phyloP scores from a whole-genome alignment of 371 early-diverging fungal species.

The Rhizopus stolonifer region DNA sequence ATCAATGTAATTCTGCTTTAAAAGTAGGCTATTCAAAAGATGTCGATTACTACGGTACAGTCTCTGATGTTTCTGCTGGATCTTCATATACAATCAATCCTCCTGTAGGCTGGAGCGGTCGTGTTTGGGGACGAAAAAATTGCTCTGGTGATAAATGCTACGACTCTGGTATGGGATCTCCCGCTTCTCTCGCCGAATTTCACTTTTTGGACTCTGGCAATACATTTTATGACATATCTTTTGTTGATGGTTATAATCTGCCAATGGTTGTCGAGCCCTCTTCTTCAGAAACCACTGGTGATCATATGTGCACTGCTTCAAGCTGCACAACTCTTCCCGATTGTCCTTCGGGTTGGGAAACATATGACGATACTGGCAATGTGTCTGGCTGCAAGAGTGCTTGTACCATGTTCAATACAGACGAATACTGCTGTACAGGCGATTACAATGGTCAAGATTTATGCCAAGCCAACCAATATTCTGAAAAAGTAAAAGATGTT shows the following conservation, averaged over 20 bases:
- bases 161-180: constrained; percentile 23
- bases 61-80: constrained; percentile 18
- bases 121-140: constrained; percentile 35
- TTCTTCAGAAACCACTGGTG: constrained; percentile 17
- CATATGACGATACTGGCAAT: constrained; percentile 23
- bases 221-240: constrained; percentile 40
- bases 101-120: constrained; percentile 35
- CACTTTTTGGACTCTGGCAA: constrained; percentile 24
- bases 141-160: constrained; percentile 20
- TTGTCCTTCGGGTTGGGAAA: constrained; percentile 32
- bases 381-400: constrained; percentile 35
- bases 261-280: constrained; percentile 34
- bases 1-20: constrained; percentile 10
- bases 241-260: constrained; percentile 45
- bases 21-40: constrained; percentile 17
- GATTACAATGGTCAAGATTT: constrained; percentile 22
- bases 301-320: constrained; percentile 25
- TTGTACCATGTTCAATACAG: constrained; percentile 34
- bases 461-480: constrained; percentile 30
- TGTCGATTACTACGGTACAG: constrained; percentile 17
- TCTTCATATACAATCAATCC: constrained; percentile 14
- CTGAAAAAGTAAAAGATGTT: constrained; percentile 27
- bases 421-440: constrained; percentile 44
- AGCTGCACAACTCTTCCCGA: constrained; percentile 29
- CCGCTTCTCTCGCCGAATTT: constrained; percentile 42